Evolutionary conservation across 352 stramenopile genomes (phyloP), one percentile per base, ranked within the genome.

Genomic region (Phytophthora europaea): DNA sequence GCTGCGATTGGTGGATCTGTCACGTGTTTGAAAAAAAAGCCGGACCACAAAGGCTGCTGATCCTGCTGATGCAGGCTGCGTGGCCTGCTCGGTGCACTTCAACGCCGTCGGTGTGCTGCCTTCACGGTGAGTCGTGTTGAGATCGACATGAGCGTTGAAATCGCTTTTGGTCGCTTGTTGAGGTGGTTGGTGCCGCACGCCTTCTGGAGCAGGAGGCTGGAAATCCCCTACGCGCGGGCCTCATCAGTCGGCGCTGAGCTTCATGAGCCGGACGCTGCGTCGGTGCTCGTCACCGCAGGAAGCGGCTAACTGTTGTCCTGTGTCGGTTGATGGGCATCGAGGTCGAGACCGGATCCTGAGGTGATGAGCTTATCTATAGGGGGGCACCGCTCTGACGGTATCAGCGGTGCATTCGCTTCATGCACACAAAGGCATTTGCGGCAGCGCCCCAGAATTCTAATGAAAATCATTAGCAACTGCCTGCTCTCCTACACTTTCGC

Each of bases 31-130:
- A 1, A 15, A 23, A 48, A 33, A 58, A 40, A 50, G 52, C 52
- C 48, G 26, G 58, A 63, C 20, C 26, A 47, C 20, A 8, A 18
- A 36, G 20, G 16, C 36, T n/a, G 45, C 48, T 57, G 43, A 67
- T 50, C 62, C 61, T 15, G 26, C 50, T 68, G 66, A 73, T 63
- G 66, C 66, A 68, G 20, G 22, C 66, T 73, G 65, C 58, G 66
- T 68, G 12, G 48, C 33, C 28, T 38, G 34, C 34, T 15, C 15
- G 34, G 34, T 18, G 40, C 40, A 50, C 40, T 50, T 50, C 40
- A 50, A 50, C 12, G 38, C 38, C 38, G 3, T 13, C 33, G 8
- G 34, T 40, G 34, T 4, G 13, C 34, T 40, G 34, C 34, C 34
- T 40, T 15, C 12, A 6, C 3, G 12, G 5, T 0, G 36, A 12